These are phyloP conservation scores for Naganishia kalamii DNA, from an alignment of 768 basidiomycete genomes.

Conservation along the genomic window DNA sequence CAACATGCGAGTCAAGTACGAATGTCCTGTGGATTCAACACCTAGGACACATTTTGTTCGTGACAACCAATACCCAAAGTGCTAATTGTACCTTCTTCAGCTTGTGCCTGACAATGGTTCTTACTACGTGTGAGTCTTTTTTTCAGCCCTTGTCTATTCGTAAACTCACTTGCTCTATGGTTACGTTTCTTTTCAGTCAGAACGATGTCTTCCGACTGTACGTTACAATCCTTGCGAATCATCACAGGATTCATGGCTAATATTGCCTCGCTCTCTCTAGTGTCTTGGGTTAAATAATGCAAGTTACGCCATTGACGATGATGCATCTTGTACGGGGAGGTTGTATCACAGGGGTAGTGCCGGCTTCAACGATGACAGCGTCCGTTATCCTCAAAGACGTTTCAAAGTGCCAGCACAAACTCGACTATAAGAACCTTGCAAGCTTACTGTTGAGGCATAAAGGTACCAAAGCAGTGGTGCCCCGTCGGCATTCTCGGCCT, in stretches of 20 bases:
- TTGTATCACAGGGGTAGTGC: no score
- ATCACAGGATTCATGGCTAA: not conserved
- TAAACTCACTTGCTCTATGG: not conserved
- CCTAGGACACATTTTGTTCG: not conserved
- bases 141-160: constrained; percentile 43
- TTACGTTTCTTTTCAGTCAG: constrained; percentile 49
- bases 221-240: constrained; percentile 18
- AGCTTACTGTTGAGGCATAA: no score
- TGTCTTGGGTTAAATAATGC: constrained; percentile 12
- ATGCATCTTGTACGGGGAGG: no score
- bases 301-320: no score
- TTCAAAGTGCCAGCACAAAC: no score
- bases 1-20: no score
- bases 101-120: constrained; percentile 66
- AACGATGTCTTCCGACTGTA: constrained; percentile 81
- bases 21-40: not conserved
- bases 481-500: no score
- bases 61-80: not conserved
- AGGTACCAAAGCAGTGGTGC: no score
- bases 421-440: no score
- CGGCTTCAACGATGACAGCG: no score
- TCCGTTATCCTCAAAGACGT: no score
- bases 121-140: constrained; percentile 70
- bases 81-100: constrained; percentile 13
- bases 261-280: not conserved